These are phyloP conservation scores for Cicer judaicum DNA, from an alignment of 306 rosid genomes.

Conservation along the genomic window DNA sequence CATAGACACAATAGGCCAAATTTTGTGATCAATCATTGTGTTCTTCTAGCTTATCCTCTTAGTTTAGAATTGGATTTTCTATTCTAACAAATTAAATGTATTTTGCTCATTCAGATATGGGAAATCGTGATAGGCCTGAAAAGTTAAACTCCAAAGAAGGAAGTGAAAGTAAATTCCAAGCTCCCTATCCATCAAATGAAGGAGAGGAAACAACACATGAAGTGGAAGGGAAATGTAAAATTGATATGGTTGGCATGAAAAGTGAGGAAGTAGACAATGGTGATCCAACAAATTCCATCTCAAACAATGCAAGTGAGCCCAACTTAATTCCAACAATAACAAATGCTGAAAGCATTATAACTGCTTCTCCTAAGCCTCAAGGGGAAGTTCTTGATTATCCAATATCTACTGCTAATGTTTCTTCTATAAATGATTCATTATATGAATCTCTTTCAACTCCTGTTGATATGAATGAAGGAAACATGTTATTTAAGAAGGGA, in stretches of 20 bases:
- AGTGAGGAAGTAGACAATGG: constrained; percentile 34
- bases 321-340: neutral
- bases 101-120: constrained; percentile 55
- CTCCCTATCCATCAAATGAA: constrained; percentile 35
- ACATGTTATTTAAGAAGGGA: constrained; percentile 29
- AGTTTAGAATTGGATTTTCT: too few species aligned
- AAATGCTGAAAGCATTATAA: neutral
- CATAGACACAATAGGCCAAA: too few species aligned
- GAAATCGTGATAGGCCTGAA: constrained; percentile 53
- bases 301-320: constrained; percentile 41
- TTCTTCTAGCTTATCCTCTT: too few species aligned
- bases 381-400: constrained; percentile 28
- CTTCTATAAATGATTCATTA: constrained; percentile 48
- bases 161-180: constrained; percentile 34
- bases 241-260: constrained; percentile 1
- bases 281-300: constrained; percentile 36
- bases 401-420: constrained; percentile 44
- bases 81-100: constrained; percentile 5
- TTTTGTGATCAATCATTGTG: too few species aligned
- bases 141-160: constrained; percentile 44
- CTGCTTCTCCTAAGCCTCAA: constrained; percentile 33
- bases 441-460: constrained; percentile 59
- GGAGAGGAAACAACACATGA: constrained; percentile 39
- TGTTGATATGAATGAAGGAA: constrained; percentile 43
- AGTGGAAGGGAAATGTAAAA: constrained; percentile 25